Evolutionary conservation across 2,329 filamentous ascomycete genomes (phyloP), one percentile per base, ranked within the genome.

Genomic region (Fusarium sp.): DNA sequence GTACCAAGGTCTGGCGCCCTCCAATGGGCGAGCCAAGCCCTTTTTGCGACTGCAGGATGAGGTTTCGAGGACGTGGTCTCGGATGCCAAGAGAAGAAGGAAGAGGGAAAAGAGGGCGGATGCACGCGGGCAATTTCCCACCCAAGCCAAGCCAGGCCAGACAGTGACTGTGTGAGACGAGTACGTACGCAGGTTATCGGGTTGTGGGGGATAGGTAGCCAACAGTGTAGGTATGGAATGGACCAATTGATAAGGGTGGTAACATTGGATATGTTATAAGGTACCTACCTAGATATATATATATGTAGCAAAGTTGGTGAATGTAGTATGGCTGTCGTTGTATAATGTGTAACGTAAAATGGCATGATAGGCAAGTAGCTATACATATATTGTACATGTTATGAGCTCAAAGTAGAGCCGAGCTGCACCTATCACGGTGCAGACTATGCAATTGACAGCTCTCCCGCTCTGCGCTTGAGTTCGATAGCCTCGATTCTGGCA

Each of bases 81-180:
- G 45, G 41, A 32, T 11, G 46, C 46, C 55, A 51, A 53, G 53
- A 33, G 19, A 46, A 41, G 46, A 32, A 41, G 15, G 60, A 30
- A 30, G 28, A 30, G 28, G 28, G 28, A 30, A 30, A 30, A 11
- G 28, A 30, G 28, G 10, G 28, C 28, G 32, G 33, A 46, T 28
- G 50, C 70, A 68, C 65, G 59, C 56, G 65, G 49, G 28, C 53
- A 65, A 56, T 69, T 67, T 62, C 59, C 67, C 59, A 48, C 33
- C 48, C 44, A 30, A 37, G 32, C 46, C 30, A 46, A 28, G 32
- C 46, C 30, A 46, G 28, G n/a, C 40, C 13, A 32, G 30, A 48
- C 50, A 22, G 24, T 30, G 28, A 30, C 10, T 30, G 5, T 30
- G 28, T 30, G 28, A 30, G 28, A 30, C 10, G 28, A 30, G 28